Evolutionary conservation across 2,329 filamentous ascomycete species (phyloP), one percentile per base, ranked within the genome.

Genomic region (Plectosphaerella cucumerina): DNA sequence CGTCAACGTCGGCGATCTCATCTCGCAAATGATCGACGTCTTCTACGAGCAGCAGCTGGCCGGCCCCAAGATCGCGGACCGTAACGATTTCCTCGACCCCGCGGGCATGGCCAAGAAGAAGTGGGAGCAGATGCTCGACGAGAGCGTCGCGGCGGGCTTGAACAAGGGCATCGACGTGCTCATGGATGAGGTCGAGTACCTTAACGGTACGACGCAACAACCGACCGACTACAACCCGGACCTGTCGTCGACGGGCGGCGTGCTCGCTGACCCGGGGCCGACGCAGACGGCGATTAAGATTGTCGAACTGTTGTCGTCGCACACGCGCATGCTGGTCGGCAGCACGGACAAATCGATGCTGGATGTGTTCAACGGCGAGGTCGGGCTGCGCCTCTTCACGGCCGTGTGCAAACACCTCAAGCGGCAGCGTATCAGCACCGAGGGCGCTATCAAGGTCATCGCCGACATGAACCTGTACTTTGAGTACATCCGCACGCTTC

Each of bases 81-180:
- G 89, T 42, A 95, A 96, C 65, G 94, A 99, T 70, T 99, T 99
- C 62, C 77, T 99, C 45, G 90, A 96, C 63, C 88, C 91, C 18
- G 90, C 92, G 0, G 88, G 89, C 31, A 87, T 97, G 60, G 92
- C 94, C 57, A 99, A 99, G 81, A 97, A 97, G 74, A 91, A 90
- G 58, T 99, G 97, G 62, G 94, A 99, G 75, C 92, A 97, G 65
- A 96, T 97, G 88, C 85, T 99, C 2, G 94, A 99, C 64, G 94
- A 97, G 70, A 89, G 90, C 53, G 94, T 99, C 8, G 94, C 94
- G 4, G 91, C 93, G 9, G 95, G 95, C 1, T 75, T 99, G 56
- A 97, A 97, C 70, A 97, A 96, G 72, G 94, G 94, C 57, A 97
- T 99, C 56, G 93, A 99, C 63, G 94, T 97, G 51, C 81, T 99